Percentiles rank a stretch among this genome's conserved stretches.
phyloP scores from a whole-genome alignment of 2,329 filamentous ascomycete species.

The Botrytis porri region DNA sequence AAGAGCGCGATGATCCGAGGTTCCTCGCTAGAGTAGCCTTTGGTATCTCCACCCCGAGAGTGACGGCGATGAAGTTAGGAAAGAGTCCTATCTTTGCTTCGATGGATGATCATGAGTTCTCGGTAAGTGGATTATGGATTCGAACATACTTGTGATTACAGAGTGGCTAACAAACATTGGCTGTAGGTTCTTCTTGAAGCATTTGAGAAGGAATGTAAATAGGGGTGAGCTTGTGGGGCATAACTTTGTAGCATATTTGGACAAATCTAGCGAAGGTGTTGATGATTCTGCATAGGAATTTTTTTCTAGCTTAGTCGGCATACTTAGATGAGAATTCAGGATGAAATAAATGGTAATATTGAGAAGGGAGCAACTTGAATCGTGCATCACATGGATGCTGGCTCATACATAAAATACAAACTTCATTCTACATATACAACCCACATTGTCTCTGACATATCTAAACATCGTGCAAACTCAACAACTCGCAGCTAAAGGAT shows the following conservation, averaged over 20 bases:
- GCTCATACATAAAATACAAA: neutral
- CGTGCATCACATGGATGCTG: neutral
- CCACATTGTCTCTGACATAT: neutral
- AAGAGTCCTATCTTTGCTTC: constrained; percentile 49
- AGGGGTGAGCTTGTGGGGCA: neutral
- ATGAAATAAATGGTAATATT: neutral
- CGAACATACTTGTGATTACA: neutral
- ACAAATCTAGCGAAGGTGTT: neutral
- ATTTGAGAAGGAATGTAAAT: constrained; percentile 13
- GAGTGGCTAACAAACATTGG: neutral
- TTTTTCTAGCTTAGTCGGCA: neutral
- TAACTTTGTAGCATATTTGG: neutral
- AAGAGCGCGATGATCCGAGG: constrained; percentile 54
- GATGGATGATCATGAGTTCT: constrained; percentile 54
- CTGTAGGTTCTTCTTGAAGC: constrained; percentile 16
- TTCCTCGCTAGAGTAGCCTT: constrained; percentile 60
- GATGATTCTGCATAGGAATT: neutral
- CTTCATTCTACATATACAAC: neutral
- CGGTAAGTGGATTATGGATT: constrained; percentile 38
- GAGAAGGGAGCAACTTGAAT: neutral
- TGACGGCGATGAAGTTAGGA: constrained; percentile 48
- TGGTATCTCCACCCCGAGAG: constrained; percentile 58
- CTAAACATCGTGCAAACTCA: neutral
- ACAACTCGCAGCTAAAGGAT: neutral
- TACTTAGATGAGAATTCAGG: no score